These are phyloP conservation scores for Udeniomyces megalosporus DNA, from an alignment of 768 basidiomycete species.

Conservation along the genomic window DNA sequence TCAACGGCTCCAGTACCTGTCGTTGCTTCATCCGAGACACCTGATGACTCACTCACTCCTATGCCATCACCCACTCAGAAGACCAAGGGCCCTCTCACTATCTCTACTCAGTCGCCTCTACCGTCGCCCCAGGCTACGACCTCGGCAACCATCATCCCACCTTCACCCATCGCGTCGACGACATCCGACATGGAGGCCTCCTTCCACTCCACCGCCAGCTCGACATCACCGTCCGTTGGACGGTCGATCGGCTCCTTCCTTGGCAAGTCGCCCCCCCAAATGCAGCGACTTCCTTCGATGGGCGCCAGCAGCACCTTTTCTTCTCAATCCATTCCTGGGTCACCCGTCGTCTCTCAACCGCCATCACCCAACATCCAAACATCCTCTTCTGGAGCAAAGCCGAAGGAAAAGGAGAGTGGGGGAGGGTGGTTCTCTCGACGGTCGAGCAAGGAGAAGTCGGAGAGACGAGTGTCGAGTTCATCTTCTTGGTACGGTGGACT, in stretches of 20 bases:
- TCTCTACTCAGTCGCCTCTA: background rate
- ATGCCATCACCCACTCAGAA: no score
- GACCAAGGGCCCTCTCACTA: background rate
- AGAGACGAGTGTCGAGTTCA: background rate
- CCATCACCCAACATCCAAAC: background rate
- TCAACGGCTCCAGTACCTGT: background rate
- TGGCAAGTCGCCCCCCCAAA: background rate
- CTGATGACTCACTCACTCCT: background rate
- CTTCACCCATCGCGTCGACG: background rate
- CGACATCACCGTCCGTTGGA: background rate
- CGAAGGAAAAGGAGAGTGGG: constrained; percentile 11
- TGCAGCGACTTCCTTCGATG: background rate
- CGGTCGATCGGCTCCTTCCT: background rate
- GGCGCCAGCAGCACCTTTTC: background rate
- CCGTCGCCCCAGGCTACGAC: no score
- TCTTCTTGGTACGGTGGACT: background rate
- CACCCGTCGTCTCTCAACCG: background rate
- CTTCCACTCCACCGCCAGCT: background rate
- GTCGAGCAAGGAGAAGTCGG: constrained; percentile 13
- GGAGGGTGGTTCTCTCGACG: constrained; percentile 18
- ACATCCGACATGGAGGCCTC: background rate
- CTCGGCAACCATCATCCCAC: background rate
- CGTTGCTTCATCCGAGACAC: background rate
- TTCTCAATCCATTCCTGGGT: background rate
- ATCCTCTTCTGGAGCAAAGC: background rate